These are phyloP conservation scores for Geotrichum phurueaensis DNA, from an alignment of 1,139 yeast genomes.

Conservation along the genomic window DNA sequence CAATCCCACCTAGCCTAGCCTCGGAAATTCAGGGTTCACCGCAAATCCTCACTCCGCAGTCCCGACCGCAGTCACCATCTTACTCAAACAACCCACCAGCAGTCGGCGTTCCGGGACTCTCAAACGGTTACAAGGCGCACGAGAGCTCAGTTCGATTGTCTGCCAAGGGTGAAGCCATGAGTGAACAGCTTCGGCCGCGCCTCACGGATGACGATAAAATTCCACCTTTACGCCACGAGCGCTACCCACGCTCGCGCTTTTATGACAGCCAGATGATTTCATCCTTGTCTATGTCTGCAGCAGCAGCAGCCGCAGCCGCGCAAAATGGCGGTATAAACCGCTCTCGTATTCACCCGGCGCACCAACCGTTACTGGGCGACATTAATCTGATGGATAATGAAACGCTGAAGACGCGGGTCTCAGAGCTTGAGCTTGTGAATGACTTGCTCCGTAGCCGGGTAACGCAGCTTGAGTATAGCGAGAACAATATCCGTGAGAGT, in stretches of 20 bases:
- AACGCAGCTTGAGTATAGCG: constrained; percentile 65
- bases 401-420: constrained; percentile 9
- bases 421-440: constrained; percentile 78
- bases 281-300: neutral
- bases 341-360: constrained; percentile 12
- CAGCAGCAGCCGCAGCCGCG: neutral
- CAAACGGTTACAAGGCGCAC: neutral
- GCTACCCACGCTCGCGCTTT: neutral
- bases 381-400: neutral
- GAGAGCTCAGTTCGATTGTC: constrained; percentile 6
- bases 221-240: constrained; percentile 27
- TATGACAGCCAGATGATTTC: neutral
- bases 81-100: neutral
- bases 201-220: constrained; percentile 33
- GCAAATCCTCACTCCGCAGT: constrained; percentile 29
- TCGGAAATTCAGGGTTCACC: constrained; percentile 12
- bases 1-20: constrained; percentile 7
- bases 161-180: constrained; percentile 25
- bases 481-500: constrained; percentile 26
- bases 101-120: neutral
- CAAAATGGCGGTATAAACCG: constrained; percentile 7
- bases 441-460: constrained; percentile 78
- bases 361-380: neutral
- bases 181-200: constrained; percentile 34
- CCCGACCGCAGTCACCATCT: constrained; percentile 22